A percentile compares a stretch with the other conserved stretches of the same genome.
Evolutionary conservation across 2,329 filamentous ascomycete genomes (phyloP).

Genomic region (Colletotrichum godetiae): DNA sequence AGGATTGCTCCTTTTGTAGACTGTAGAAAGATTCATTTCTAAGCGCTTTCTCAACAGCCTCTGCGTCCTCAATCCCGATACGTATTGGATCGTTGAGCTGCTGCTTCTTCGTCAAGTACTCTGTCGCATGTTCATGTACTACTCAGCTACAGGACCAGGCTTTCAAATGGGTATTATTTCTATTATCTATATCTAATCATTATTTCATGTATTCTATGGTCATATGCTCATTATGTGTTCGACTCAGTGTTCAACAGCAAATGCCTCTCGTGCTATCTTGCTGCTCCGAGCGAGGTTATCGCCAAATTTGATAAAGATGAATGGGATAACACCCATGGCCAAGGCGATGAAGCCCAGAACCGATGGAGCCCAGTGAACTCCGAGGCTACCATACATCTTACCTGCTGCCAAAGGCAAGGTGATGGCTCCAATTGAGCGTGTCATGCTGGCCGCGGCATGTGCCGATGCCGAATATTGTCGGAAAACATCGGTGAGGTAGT

Average conservation of each 20-base stretch:
- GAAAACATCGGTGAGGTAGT: constrained; percentile 49
- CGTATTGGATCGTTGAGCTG: too few relatives aligned
- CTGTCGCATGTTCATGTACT: too few relatives aligned
- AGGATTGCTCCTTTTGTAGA: too few relatives aligned
- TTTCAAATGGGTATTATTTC: background rate
- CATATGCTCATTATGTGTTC: background rate
- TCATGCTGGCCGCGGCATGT: constrained; percentile 47
- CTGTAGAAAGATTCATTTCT: too few relatives aligned
- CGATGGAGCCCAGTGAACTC: constrained; percentile 49
- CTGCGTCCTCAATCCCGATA: too few relatives aligned
- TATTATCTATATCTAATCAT: background rate
- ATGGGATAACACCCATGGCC: constrained; percentile 46
- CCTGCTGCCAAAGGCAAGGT: constrained; percentile 46
- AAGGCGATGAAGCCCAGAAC: constrained; percentile 45
- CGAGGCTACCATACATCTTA: constrained; percentile 46
- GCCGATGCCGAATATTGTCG: constrained; percentile 48
- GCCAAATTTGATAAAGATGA: constrained; percentile 46
- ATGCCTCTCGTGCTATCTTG: constrained; percentile 24
- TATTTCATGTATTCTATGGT: background rate
- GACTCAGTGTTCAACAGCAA: background rate
- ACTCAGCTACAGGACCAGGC: too few relatives aligned
- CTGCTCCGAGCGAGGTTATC: constrained; percentile 44
- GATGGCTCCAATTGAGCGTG: constrained; percentile 46
- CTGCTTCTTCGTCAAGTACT: too few relatives aligned
- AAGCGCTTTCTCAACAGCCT: too few relatives aligned